These are phyloP conservation scores for Salisapilia sapeloensis DNA, from an alignment of 352 stramenopile genomes.

Conservation along the genomic window DNA sequence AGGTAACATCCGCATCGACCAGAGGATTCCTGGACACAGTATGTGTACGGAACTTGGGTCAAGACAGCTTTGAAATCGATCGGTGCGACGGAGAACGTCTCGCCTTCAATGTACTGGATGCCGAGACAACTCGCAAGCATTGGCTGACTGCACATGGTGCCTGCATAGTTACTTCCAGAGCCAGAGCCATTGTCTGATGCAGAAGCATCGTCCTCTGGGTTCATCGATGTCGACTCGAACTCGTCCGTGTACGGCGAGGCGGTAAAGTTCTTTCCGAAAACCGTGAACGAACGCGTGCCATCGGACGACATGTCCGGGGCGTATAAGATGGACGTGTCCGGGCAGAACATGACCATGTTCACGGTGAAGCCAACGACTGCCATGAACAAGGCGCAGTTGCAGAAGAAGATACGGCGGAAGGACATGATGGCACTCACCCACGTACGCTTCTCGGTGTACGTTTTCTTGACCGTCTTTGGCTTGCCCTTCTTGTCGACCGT, in stretches of 20 bases:
- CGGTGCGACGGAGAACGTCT: slow-evolving; percentile 25
- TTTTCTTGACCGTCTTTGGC: slow-evolving; percentile 72
- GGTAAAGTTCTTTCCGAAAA: slow-evolving; percentile 46
- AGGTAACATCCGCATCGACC: slow-evolving; percentile 58
- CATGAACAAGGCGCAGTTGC: slow-evolving; percentile 60
- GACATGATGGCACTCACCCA: slow-evolving; percentile 61
- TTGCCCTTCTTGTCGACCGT: slow-evolving; percentile 68
- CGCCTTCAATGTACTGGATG: slow-evolving; percentile 19
- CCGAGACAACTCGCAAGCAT: slow-evolving; percentile 60
- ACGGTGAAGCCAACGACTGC: slow-evolving; percentile 41
- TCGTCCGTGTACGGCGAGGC: slow-evolving; percentile 13
- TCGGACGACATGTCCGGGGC: slow-evolving; percentile 23
- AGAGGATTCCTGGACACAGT: slow-evolving; percentile 37
- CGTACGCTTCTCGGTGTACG: slow-evolving; percentile 62
- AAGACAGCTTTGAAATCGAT: slow-evolving; percentile 65
- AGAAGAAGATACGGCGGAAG: slow-evolving; percentile 73
- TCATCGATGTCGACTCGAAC: slow-evolving; percentile 9
- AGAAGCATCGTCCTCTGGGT: slow-evolving; percentile 7
- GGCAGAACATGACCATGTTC: slow-evolving; percentile 66
- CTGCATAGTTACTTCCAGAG: slow-evolving; percentile 6
- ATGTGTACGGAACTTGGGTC: slow-evolving; percentile 38
- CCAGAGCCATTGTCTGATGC: slow-evolving; percentile 9
- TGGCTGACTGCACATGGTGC: slow-evolving; percentile 23
- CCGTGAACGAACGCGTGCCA: slow-evolving; percentile 22
- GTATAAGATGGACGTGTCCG: slow-evolving; percentile 64